Conservation (phyloP, 768 basidiomycete species). For the Leucocoprinus sp. region DNA sequence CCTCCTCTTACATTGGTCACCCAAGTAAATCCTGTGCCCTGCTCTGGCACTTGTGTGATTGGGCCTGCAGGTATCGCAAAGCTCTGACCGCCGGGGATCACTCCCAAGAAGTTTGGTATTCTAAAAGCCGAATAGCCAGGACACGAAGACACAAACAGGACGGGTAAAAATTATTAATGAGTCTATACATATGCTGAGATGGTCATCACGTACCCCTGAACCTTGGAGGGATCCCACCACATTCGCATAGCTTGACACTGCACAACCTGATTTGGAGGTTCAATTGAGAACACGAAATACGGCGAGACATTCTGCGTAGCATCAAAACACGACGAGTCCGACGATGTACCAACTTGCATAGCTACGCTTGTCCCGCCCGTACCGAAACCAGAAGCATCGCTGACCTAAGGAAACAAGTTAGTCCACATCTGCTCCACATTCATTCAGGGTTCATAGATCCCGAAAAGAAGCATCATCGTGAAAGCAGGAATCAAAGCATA, state of each 20-base stretch:
- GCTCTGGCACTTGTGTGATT: constrained; percentile 31
- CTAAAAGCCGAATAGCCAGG: constrained; percentile 23
- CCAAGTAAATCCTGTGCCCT: constrained; percentile 68
- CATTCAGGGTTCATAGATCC: not conserved
- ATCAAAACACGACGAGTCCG: constrained; percentile 55
- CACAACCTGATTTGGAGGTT: constrained; percentile 54
- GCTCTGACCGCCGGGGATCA: constrained; percentile 76
- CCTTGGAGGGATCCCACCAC: constrained; percentile 49
- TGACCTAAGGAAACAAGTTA: constrained; percentile 20
- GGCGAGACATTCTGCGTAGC: constrained; percentile 37
- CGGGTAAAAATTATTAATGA: constrained; percentile 1
- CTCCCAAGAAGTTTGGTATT: constrained; percentile 52
- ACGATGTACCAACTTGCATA: constrained; percentile 42
- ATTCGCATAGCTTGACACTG: constrained; percentile 58
- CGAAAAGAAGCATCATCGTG: not conserved
- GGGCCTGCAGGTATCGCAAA: constrained; percentile 50
- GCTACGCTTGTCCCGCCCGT: constrained; percentile 69
- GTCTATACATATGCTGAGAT: not conserved
- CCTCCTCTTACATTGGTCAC: constrained; percentile 54
- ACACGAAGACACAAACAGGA: not conserved
- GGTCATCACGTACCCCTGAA: constrained; percentile 40
- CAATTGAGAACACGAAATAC: constrained; percentile 50
- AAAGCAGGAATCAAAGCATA: not conserved
- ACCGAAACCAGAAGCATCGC: constrained; percentile 42
- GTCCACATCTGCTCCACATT: not conserved